A percentile compares a stretch with the other conserved stretches of the same genome.
Evolutionary conservation across 805 yeast genomes (phyloP).

Genomic region (Wickerhamomyces chambardii): DNA sequence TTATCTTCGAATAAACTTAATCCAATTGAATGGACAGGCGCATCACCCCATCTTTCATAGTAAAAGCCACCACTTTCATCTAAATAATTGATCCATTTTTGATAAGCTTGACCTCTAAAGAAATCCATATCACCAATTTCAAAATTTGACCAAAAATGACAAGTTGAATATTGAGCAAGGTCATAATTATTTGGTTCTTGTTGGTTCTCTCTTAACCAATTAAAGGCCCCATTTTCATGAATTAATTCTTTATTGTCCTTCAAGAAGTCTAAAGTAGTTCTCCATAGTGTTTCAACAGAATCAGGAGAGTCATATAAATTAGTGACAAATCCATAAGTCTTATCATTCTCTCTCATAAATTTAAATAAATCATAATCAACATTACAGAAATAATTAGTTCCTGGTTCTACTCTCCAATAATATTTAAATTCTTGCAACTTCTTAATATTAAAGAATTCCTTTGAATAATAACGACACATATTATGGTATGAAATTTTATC

Average conservation of each 20-base stretch:
- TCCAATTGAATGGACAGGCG: conserved; percentile 81
- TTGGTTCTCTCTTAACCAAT: conserved; percentile 51
- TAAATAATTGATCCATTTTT: conserved; percentile 49
- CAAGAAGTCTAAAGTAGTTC: conserved; percentile 54
- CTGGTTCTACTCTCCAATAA: conserved; percentile 81
- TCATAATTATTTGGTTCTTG: conserved; percentile 38
- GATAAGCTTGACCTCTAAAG: conserved; percentile 59
- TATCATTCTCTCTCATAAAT: conserved; percentile 57
- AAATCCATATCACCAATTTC: conserved; percentile 84
- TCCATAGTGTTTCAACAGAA: conserved; percentile 57
- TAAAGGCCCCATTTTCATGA: conserved; percentile 48
- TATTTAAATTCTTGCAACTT: conserved; percentile 51
- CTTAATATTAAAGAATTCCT: conserved; percentile 54
- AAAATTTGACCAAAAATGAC: conserved; percentile 90
- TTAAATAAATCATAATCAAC: conserved; percentile 72
- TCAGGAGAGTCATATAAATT: conserved; percentile 64
- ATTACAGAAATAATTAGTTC: conserved; percentile 56
- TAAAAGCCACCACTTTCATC: conserved; percentile 75
- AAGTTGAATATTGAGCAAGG: conserved; percentile 39
- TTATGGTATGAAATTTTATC: conserved; percentile 58
- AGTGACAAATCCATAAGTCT: conserved; percentile 68
- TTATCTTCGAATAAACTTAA: conserved; percentile 64
- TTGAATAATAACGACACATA: conserved; percentile 78
- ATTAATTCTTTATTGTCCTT: conserved; percentile 48
- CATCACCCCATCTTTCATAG: conserved; percentile 93